A percentile compares a stretch with the other conserved stretches of the same genome.
phyloP scores from a whole-genome alignment of 2,329 filamentous ascomycete genomes.

The Monilinia laxa region DNA sequence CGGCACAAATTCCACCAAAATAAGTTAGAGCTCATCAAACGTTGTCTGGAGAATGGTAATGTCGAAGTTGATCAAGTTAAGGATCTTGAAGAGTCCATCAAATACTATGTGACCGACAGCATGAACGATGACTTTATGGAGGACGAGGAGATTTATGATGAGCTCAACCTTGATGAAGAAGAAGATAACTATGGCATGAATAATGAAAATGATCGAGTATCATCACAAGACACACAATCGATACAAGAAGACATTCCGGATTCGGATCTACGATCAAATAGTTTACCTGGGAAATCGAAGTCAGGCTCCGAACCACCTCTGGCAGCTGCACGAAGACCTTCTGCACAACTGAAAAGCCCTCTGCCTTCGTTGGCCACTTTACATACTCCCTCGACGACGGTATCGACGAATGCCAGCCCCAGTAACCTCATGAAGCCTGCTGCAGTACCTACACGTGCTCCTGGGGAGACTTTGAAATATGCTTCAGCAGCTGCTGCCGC shows the following conservation, averaged over 20 bases:
- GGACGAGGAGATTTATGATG: slow-evolving; percentile 93
- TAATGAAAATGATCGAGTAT: slow-evolving; percentile 78
- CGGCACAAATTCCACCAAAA: slow-evolving; percentile 95
- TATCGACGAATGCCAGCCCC: slow-evolving; percentile 54
- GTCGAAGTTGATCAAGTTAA: slow-evolving; percentile 85
- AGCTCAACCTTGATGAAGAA: slow-evolving; percentile 87
- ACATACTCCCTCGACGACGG: slow-evolving; percentile 66
- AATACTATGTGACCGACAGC: slow-evolving; percentile 91
- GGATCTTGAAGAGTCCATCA: slow-evolving; percentile 87
- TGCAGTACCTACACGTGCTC: slow-evolving; percentile 76
- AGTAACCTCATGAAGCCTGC: slow-evolving; percentile 86
- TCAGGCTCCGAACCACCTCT: slow-evolving; percentile 58
- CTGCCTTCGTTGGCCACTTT: slow-evolving; percentile 89
- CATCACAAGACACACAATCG: slow-evolving; percentile 94
- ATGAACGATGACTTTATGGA: slow-evolving; percentile 88
- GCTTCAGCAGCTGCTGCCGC: slow-evolving; percentile 93
- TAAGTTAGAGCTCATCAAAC: slow-evolving; percentile 86
- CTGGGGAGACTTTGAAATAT: slow-evolving; percentile 91
- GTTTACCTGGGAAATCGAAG: slow-evolving; percentile 51
- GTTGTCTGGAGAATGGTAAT: slow-evolving; percentile 88
- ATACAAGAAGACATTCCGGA: slow-evolving; percentile 80
- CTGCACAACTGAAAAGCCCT: slow-evolving; percentile 88
- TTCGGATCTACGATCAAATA: slow-evolving; percentile 48
- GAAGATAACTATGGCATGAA: slow-evolving; percentile 83
- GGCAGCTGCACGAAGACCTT: slow-evolving; percentile 66